Conservation (phyloP, 73 alveolate species). For the Paramecium sonneborni region DNA sequence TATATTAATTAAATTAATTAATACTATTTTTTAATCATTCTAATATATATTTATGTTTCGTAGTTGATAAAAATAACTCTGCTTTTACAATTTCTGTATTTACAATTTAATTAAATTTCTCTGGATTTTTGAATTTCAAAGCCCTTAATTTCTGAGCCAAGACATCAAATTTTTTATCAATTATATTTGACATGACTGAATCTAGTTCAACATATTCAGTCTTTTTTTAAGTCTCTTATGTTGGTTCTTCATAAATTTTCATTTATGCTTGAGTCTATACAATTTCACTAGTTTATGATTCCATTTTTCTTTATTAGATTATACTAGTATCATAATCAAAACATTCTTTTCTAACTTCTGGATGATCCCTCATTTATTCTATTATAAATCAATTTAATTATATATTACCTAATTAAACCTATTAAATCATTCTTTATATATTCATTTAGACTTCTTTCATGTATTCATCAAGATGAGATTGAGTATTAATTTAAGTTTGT, state of each 20-base stretch:
- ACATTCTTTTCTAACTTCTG: neutral
- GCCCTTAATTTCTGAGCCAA: neutral
- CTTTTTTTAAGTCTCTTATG: neutral
- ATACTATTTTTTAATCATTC: neutral
- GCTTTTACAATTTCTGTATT: neutral
- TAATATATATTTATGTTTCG: neutral
- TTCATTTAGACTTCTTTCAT: conserved; percentile 25
- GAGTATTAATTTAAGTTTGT: neutral
- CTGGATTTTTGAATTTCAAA: neutral
- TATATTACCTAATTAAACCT: conserved; percentile 11
- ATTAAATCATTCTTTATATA: conserved; percentile 35
- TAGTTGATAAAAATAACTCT: neutral
- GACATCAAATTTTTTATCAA: neutral
- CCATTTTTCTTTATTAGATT: neutral
- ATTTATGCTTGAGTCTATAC: neutral
- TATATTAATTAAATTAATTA: neutral
- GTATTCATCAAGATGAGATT: conserved; percentile 35
- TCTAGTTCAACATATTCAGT: neutral
- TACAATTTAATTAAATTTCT: neutral
- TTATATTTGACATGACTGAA: neutral
- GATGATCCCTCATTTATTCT: conserved; percentile 23
- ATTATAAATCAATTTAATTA: neutral
- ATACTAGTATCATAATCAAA: neutral
- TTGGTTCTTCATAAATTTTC: conserved; percentile 5
- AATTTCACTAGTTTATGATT: neutral